phyloP scores from a whole-genome alignment of 495 filamentous ascomycete species.

The Xylaria curta region DNA sequence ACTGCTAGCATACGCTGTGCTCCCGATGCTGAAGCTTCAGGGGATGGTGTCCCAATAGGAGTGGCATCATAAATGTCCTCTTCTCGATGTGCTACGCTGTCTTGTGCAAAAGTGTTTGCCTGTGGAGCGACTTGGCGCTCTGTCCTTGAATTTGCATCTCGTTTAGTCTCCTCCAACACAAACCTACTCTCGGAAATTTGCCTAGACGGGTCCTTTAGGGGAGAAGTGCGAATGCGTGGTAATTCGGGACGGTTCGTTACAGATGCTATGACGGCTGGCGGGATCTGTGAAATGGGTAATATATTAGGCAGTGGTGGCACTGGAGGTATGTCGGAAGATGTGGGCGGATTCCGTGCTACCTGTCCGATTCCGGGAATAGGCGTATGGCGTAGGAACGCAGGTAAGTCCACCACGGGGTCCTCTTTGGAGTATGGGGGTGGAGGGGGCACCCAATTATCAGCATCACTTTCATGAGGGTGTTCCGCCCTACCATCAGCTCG shows the following conservation, averaged over 20 bases:
- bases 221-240: conserved; percentile 36
- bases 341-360: not conserved
- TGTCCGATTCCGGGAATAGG: conserved; percentile 31
- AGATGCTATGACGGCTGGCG: conserved; percentile 32
- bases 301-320: conserved; percentile 33
- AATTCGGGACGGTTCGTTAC: conserved; percentile 35
- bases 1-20: not conserved
- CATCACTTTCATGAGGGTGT: conserved; percentile 86
- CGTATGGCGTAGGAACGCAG: conserved; percentile 53
- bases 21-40: not conserved
- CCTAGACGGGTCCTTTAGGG: not conserved
- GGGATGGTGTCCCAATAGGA: conserved; percentile 54
- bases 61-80: conserved; percentile 63
- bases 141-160: not conserved
- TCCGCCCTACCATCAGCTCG: conserved; percentile 69
- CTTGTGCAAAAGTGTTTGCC: conserved; percentile 25
- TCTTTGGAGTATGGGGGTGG: conserved; percentile 86
- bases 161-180: not conserved
- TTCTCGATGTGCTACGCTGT: conserved; percentile 23
- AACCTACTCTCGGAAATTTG: not conserved
- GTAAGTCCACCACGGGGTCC: conserved; percentile 62
- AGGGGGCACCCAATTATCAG: conserved; percentile 91
- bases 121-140: conserved; percentile 3
- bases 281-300: conserved; percentile 37
- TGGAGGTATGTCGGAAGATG: conserved; percentile 39